Conservation (phyloP, 78 protist species). For the Emiliania huxleyi region DNA sequence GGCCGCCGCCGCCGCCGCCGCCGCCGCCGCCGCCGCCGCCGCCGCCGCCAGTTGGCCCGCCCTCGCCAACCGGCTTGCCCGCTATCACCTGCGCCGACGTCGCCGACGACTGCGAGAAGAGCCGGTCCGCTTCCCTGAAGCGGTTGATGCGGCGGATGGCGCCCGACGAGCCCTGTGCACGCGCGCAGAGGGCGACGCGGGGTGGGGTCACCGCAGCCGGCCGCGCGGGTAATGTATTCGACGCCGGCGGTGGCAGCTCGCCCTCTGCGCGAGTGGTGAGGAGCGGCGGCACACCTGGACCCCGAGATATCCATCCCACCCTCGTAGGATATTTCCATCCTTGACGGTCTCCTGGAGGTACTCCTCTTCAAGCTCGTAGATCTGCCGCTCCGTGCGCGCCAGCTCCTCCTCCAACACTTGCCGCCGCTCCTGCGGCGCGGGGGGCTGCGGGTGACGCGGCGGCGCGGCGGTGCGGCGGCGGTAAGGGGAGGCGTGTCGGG, state of each 20-base stretch:
- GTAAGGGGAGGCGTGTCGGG: no score
- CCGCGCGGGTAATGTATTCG: no score
- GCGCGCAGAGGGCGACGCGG: no score
- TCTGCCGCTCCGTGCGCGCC: not conserved
- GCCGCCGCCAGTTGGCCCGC: no score
- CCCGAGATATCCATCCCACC: slow-evolving; percentile 14
- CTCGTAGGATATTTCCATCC: slow-evolving; percentile 13
- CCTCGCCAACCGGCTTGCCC: not conserved
- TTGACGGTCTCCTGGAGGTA: slow-evolving; percentile 10
- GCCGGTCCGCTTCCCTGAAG: not conserved
- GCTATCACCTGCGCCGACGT: not conserved
- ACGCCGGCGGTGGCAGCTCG: no score
- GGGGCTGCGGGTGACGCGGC: no score
- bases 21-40: not conserved
- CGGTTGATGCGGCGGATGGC: slow-evolving; percentile 29
- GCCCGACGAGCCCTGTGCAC: not conserved
- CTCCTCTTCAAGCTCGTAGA: slow-evolving; percentile 1
- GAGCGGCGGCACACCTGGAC: no score
- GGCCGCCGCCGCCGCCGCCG: not conserved
- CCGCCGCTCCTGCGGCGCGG: not conserved
- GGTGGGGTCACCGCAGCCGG: no score
- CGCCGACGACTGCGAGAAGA: not conserved
- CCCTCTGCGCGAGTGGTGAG: no score
- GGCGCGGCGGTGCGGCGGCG: no score
- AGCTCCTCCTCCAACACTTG: not conserved